Evolutionary conservation across 306 rosid genomes (phyloP).

Genomic region (Pueraria montana): DNA sequence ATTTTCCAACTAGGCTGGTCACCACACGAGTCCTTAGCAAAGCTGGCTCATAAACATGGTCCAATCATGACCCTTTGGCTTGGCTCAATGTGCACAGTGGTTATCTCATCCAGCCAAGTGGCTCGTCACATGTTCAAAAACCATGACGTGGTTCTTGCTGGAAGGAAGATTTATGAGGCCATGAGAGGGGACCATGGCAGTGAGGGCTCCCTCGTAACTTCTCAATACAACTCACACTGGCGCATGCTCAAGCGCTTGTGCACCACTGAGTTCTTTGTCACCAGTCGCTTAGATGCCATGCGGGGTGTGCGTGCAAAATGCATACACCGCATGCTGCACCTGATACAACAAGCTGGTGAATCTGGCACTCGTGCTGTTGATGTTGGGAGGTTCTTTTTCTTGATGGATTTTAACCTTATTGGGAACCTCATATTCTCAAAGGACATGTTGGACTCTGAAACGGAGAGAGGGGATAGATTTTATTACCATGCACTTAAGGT

Average conservation of each 20-base stretch:
- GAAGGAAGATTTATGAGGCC: conserved; percentile 82
- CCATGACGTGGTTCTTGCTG: conserved; percentile 71
- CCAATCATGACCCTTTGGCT: conserved; percentile 85
- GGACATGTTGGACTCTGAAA: conserved; percentile 72
- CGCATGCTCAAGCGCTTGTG: conserved; percentile 70
- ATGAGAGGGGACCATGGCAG: conserved; percentile 72
- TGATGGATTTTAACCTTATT: conserved; percentile 85
- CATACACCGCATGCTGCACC: conserved; percentile 65
- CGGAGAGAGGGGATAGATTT: conserved; percentile 72
- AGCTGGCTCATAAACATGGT: conserved; percentile 68
- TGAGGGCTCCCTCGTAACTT: conserved; percentile 76
- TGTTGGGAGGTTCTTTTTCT: conserved; percentile 69
- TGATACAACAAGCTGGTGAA: conserved; percentile 44
- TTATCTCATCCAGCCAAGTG: conserved; percentile 65
- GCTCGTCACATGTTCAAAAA: conserved; percentile 78
- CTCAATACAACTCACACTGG: conserved; percentile 88
- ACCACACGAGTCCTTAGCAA: conserved; percentile 73
- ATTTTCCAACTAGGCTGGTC: conserved; percentile 70
- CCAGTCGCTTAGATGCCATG: conserved; percentile 65
- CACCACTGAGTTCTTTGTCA: conserved; percentile 68
- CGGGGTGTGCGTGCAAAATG: conserved; percentile 61
- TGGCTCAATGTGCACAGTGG: conserved; percentile 88
- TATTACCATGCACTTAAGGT: conserved; percentile 72
- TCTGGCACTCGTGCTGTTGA: conserved; percentile 53
- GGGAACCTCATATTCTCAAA: conserved; percentile 85